Conservation (phyloP, 2,329 filamentous ascomycete genomes). For the Fragosphaeria purpurea region DNA sequence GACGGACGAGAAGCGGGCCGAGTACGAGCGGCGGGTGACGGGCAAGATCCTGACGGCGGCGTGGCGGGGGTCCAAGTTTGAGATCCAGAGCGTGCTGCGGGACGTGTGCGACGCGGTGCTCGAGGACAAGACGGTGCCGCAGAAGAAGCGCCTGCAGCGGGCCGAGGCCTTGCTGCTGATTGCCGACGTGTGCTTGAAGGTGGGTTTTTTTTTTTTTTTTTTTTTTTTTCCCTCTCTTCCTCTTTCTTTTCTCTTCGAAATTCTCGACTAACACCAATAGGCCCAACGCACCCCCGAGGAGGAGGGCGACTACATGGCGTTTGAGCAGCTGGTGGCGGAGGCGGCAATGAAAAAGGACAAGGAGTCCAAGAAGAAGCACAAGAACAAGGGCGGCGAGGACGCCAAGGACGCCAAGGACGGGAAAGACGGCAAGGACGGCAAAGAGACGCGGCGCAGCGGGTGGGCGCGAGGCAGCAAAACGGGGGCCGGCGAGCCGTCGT, state of each 20-base stretch:
- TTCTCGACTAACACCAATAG: conserved; percentile 33
- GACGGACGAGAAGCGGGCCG: conserved; percentile 93
- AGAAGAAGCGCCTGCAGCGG: conserved; percentile 80
- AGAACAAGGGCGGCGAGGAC: conserved; percentile 19
- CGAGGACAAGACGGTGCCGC: conserved; percentile 65
- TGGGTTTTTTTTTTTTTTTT: conserved; percentile 27
- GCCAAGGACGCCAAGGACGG: conserved; percentile 33
- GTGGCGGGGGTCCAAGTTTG: conserved; percentile 93
- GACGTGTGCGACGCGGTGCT: conserved; percentile 90
- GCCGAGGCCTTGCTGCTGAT: conserved; percentile 83
- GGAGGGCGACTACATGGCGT: conserved; percentile 97
- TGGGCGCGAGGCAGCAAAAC: too few relatives aligned
- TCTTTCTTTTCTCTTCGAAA: not conserved
- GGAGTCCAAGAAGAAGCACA: conserved; percentile 59
- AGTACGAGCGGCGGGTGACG: conserved; percentile 91
- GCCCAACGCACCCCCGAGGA: conserved; percentile 85
- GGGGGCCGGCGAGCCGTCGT: too few relatives aligned
- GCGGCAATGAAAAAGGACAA: conserved; percentile 92
- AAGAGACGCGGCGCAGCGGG: too few relatives aligned
- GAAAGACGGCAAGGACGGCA: conserved; percentile 21
- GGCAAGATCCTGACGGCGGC: conserved; percentile 96
- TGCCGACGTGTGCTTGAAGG: conserved; percentile 82
- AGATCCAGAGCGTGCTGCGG: conserved; percentile 90
- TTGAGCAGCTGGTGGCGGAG: conserved; percentile 95
- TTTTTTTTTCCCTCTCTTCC: conserved; percentile 5